A percentile compares a stretch with the other conserved stretches of the same genome.
These are phyloP conservation scores for Peribolospora baueri DNA, from an alignment of 768 basidiomycete genomes.

Conservation along the genomic window DNA sequence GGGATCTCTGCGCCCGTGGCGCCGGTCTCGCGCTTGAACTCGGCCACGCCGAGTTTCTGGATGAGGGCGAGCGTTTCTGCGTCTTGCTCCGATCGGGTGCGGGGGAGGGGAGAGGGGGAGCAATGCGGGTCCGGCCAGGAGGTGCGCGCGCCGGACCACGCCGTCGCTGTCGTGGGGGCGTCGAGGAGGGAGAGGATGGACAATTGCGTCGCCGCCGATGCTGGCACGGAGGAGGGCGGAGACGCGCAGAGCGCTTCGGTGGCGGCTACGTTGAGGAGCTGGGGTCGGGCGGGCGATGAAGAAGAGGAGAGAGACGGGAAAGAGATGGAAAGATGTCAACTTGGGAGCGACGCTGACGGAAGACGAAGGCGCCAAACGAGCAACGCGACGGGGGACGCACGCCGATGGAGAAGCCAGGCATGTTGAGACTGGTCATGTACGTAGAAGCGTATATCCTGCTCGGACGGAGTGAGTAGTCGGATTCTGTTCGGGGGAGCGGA, in stretches of 20 bases:
- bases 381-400: no score
- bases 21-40: conserved; percentile 32
- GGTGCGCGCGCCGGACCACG: conserved; percentile 23
- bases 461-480: conserved; percentile 18
- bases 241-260: conserved; percentile 10
- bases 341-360: no score
- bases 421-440: conserved; percentile 65
- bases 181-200: conserved; percentile 42
- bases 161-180: conserved; percentile 28
- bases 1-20: conserved; percentile 41
- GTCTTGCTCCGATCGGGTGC: no score
- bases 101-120: no score
- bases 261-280: conserved; percentile 28
- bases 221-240: neutral
- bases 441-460: conserved; percentile 26
- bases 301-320: no score
- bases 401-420: conserved; percentile 76
- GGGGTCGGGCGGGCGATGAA: no score
- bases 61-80: no score
- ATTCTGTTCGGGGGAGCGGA: conserved; percentile 2
- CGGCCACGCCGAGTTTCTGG: no score
- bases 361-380: no score
- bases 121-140: conserved; percentile 14
- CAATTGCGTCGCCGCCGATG: conserved; percentile 15
- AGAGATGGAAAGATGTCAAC: no score